Base-by-base conservation (phyloP, 2,329 filamentous ascomycete species). In the Xylaria sp. region DNA sequence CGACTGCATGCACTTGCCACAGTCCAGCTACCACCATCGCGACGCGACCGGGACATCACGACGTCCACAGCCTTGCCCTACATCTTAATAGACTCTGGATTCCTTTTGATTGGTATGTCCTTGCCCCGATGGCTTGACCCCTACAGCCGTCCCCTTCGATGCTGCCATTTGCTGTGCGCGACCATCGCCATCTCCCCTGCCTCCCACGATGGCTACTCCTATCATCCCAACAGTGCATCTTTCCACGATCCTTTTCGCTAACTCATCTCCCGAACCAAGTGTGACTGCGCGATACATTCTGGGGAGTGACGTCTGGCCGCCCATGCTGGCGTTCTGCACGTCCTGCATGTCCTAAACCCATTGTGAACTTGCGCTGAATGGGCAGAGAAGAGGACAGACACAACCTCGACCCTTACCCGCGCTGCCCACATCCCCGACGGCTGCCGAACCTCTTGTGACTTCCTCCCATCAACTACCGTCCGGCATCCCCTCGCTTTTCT, bases 381-480 rank as follows among this genome's bases (percentile, higher is more conserved):
- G 31, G 38, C 42, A 60, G 47, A 60, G 46, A 51, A 35, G 60
- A 58, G 50, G 19, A n/a, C n/a, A n/a, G 42, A 55, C 19, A 38
- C 28, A 45, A 23, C 55, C 33, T 17, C 33, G 19, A 40, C 59
- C 55, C 50, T 35, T 33, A 23, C 51, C 54, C 56, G 40, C 49
- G 1, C 47, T 35, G 25, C 47, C 51, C 38, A 56, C 40, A 15
- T 33, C 6, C 35, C 19, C 2, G 51, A 15, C 31, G 5, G 21
- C 45, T n/a, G 46, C 25, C 35, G 8, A 42, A 38, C 46, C 60
- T 58, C 47, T 49, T 49, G 61, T 33, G 28, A 49, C 65, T 64
- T 67, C 63, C 54, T 62, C 63, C n/a, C n/a, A 47, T 67, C 69
- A 49, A 66, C 4, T 65, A 59, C 64, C 64, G 57, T 55, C 64